Conservation (phyloP, 148 eudicot species). For the Rhododendron williamsianum region DNA sequence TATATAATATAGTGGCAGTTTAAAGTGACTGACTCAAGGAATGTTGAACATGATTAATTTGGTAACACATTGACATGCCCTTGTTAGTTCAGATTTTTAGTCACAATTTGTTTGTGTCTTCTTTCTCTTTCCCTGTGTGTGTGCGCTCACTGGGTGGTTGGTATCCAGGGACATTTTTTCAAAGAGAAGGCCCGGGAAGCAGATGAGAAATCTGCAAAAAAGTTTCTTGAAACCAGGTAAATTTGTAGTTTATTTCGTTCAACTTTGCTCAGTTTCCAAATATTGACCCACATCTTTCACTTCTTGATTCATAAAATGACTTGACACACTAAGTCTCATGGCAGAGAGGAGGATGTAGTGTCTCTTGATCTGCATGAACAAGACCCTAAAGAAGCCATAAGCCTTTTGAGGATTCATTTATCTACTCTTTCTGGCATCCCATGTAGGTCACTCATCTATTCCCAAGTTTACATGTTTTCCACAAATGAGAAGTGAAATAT, state of each 20-base stretch:
- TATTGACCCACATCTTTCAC: background rate
- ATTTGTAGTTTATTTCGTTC: background rate
- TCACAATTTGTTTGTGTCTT: background rate
- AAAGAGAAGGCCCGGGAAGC: slow-evolving; percentile 57
- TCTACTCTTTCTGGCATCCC: slow-evolving; percentile 46
- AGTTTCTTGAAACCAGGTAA: slow-evolving; percentile 48
- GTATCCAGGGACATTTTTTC: slow-evolving; percentile 57
- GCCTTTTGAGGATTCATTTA: slow-evolving; percentile 43
- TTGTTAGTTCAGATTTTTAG: background rate
- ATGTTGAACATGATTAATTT: background rate
- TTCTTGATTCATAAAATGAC: background rate
- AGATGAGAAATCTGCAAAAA: slow-evolving; percentile 54
- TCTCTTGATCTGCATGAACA: slow-evolving; percentile 41
- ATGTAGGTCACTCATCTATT: slow-evolving; percentile 28
- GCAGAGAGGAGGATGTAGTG: slow-evolving; percentile 39
- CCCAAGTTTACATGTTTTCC: background rate
- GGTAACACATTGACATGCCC: background rate
- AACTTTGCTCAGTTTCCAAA: background rate
- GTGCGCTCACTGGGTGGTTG: background rate
- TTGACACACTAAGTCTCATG: slow-evolving; percentile 1
- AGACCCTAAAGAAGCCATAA: slow-evolving; percentile 54
- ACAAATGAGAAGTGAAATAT: slow-evolving; percentile 4
- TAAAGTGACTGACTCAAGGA: background rate
- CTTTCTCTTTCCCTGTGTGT: background rate
- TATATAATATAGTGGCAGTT: background rate